A percentile compares a stretch with the other conserved stretches of the same genome.
Conservation (phyloP, 441 rosid species). For the Raphanus hybrid region DNA sequence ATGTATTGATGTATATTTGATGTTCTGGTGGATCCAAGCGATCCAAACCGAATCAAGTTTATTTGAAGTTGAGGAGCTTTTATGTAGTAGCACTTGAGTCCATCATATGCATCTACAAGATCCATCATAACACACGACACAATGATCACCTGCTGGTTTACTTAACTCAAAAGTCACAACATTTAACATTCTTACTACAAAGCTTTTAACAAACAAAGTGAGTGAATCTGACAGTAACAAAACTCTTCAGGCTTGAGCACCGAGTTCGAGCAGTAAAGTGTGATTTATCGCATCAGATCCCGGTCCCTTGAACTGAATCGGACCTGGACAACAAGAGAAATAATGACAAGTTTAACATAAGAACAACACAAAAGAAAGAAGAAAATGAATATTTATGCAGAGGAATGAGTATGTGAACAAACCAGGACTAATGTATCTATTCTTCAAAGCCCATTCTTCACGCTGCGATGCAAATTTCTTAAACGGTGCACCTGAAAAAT, state of each 20-base stretch:
- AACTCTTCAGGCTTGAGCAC: slow-evolving; percentile 51
- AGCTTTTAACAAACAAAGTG: slow-evolving; percentile 19
- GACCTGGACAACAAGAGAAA: slow-evolving; percentile 59
- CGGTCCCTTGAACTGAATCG: slow-evolving; percentile 87
- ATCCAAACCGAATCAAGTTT: no score
- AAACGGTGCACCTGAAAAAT: slow-evolving; percentile 80
- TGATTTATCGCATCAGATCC: slow-evolving; percentile 66
- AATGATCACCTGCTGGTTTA: not conserved
- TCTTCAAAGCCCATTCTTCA: slow-evolving; percentile 86
- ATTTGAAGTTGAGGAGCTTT: not conserved
- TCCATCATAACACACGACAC: not conserved
- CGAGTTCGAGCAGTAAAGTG: slow-evolving; percentile 82
- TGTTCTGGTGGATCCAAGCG: no score
- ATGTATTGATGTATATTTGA: not conserved
- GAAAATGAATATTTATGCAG: not conserved
- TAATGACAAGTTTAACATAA: not conserved
- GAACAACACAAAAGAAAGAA: not conserved
- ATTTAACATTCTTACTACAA: slow-evolving; percentile 1
- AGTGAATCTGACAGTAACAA: slow-evolving; percentile 11
- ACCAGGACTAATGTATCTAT: slow-evolving; percentile 92
- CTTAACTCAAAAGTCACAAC: not conserved
- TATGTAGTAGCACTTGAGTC: not conserved
- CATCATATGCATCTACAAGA: not conserved
- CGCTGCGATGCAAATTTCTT: slow-evolving; percentile 76
- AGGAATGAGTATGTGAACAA: slow-evolving; percentile 37